These are phyloP conservation scores for Hypocreales sp. DNA, from an alignment of 2,329 filamentous ascomycete genomes.

Conservation along the genomic window DNA sequence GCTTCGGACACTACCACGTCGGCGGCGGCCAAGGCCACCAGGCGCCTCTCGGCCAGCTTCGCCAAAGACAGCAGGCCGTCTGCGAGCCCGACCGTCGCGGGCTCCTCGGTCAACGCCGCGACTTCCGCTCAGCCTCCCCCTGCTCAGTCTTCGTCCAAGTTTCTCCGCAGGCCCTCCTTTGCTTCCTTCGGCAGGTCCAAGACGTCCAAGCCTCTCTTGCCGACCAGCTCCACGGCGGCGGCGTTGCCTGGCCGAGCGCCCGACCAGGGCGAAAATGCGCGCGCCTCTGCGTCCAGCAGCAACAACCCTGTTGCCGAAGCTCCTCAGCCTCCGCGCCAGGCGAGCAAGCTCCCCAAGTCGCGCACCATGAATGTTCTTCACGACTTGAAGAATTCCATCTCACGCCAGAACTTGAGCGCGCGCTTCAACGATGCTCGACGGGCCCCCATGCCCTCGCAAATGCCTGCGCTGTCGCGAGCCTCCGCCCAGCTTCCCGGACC, in stretches of 20 bases:
- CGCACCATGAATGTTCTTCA: slow-evolving; percentile 28
- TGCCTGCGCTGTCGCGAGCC: too few relatives aligned
- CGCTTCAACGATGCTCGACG: not conserved
- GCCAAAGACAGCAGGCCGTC: slow-evolving; percentile 8
- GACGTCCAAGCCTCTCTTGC: slow-evolving; percentile 3
- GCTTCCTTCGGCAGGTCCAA: slow-evolving; percentile 2
- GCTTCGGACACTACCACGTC: not conserved
- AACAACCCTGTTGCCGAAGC: not conserved
- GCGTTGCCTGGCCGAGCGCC: slow-evolving; percentile 3
- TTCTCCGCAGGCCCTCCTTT: slow-evolving; percentile 5
- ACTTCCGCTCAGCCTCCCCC: not conserved
- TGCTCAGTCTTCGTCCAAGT: slow-evolving; percentile 3
- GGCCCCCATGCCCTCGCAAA: not conserved
- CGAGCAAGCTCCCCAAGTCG: slow-evolving; percentile 24
- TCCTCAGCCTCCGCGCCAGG: not conserved
- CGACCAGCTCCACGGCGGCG: slow-evolving; percentile 5
- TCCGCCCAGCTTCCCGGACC: not conserved
- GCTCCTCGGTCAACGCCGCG: slow-evolving; percentile 11
- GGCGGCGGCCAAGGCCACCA: slow-evolving; percentile 5
- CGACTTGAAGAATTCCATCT: slow-evolving; percentile 28
- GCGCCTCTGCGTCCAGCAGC: slow-evolving; percentile 3
- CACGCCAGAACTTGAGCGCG: slow-evolving; percentile 13
- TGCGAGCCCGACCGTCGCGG: slow-evolving; percentile 14
- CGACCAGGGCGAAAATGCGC: slow-evolving; percentile 15
- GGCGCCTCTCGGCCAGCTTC: slow-evolving; percentile 17